Evolutionary conservation across 805 yeast species (phyloP).

Genomic region (Candida yuanshanica): DNA sequence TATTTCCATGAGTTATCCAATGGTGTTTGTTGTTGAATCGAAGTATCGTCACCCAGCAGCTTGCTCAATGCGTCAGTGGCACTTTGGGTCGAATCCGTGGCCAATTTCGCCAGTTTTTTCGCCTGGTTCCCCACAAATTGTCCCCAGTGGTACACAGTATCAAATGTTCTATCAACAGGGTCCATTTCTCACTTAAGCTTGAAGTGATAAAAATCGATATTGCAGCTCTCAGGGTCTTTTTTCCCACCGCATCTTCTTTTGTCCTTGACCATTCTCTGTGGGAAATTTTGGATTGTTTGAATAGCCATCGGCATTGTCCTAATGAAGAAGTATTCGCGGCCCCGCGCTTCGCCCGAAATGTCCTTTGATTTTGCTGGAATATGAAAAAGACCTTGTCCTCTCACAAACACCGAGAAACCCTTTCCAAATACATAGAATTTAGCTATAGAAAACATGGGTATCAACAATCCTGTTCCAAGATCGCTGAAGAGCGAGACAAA

Average conservation of each 20-base stretch:
- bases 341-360: background rate
- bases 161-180: slow-evolving; percentile 15
- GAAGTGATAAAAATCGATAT: background rate
- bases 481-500: slow-evolving; percentile 80
- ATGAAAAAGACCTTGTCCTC: background rate
- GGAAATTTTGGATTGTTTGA: too few species aligned
- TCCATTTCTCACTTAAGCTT: slow-evolving; percentile 6
- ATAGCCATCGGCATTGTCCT: too few species aligned
- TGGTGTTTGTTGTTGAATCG: too few species aligned
- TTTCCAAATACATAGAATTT: background rate
- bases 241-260: too few species aligned
- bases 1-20: background rate
- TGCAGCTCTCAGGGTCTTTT: too few species aligned
- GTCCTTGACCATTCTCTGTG: too few species aligned
- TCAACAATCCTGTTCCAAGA: slow-evolving; percentile 94
- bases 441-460: slow-evolving; percentile 43
- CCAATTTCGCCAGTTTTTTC: background rate
- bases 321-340: background rate
- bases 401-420: background rate
- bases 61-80: background rate
- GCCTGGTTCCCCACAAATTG: slow-evolving; percentile 2
- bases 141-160: slow-evolving; percentile 11
- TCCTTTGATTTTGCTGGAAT: background rate
- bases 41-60: background rate
- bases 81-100: background rate